These are phyloP conservation scores for Sextonia rubra DNA, from an alignment of 164 flowering plant genomes.

Conservation along the genomic window DNA sequence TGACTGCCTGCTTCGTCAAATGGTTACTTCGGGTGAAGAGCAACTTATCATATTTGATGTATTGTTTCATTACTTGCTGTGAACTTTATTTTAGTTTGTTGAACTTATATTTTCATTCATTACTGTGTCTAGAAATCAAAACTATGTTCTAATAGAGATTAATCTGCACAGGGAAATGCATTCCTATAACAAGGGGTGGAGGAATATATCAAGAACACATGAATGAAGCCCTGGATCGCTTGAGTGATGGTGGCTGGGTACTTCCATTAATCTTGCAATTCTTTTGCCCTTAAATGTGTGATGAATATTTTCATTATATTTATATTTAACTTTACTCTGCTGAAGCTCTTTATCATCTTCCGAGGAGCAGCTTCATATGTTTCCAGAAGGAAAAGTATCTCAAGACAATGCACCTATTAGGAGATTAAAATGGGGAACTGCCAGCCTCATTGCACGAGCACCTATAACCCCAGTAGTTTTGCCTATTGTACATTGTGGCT, in stretches of 20 bases:
- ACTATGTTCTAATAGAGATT: slow-evolving; percentile 14
- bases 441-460: slow-evolving; percentile 87
- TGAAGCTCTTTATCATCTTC: slow-evolving; percentile 21
- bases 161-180: slow-evolving; percentile 79
- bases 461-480: slow-evolving; percentile 84
- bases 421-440: slow-evolving; percentile 97
- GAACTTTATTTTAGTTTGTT: not conserved
- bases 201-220: slow-evolving; percentile 94
- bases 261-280: slow-evolving; percentile 8
- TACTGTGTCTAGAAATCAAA: not conserved
- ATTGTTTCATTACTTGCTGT: not conserved
- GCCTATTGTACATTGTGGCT: slow-evolving; percentile 87
- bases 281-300: not conserved
- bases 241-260: slow-evolving; percentile 91
- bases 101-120: not conserved
- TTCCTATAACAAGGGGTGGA: slow-evolving; percentile 90
- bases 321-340: slow-evolving; percentile 3
- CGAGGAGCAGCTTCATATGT: slow-evolving; percentile 77
- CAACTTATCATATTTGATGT: too few relatives aligned
- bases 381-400: slow-evolving; percentile 90
- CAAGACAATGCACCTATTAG: slow-evolving; percentile 78
- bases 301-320: slow-evolving; percentile 3
- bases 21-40: too few relatives aligned
- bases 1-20: too few relatives aligned
- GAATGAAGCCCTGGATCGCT: slow-evolving; percentile 90